Evolutionary conservation across 1,284 basidiomycete species (phyloP).

Genomic region (Megacollybia platyphylla): DNA sequence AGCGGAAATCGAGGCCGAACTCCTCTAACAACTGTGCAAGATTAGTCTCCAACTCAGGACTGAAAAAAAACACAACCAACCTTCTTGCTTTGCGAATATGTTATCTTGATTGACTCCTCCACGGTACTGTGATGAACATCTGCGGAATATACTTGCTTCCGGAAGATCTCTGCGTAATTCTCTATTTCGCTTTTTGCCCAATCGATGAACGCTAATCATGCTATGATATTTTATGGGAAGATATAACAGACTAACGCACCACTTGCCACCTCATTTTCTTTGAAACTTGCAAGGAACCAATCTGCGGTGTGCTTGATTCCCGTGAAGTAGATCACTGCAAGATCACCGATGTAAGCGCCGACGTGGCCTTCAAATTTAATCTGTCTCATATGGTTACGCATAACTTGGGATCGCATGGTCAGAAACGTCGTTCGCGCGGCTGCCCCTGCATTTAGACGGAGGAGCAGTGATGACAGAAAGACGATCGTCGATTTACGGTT

Average conservation of each 20-base stretch:
- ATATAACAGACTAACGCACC: conserved; percentile 35
- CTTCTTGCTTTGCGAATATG: conserved; percentile 70
- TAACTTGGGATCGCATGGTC: conserved; percentile 63
- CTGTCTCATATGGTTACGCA: conserved; percentile 66
- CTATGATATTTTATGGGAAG: conserved; percentile 5
- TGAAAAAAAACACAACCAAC: conserved; percentile 22
- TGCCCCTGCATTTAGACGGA: conserved; percentile 67
- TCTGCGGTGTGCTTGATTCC: conserved; percentile 92
- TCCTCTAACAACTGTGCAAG: conserved; percentile 70
- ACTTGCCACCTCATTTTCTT: conserved; percentile 87
- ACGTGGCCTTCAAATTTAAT: conserved; percentile 90
- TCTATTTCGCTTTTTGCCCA: conserved; percentile 90
- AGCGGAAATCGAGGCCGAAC: conserved; percentile 86
- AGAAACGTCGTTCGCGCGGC: conserved; percentile 80
- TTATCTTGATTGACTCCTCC: conserved; percentile 67
- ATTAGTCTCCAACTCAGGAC: not conserved
- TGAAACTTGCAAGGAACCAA: conserved; percentile 95
- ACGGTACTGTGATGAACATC: conserved; percentile 59
- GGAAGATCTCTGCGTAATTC: conserved; percentile 75
- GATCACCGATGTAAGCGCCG: conserved; percentile 68
- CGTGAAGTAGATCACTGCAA: conserved; percentile 78
- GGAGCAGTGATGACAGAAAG: conserved; percentile 59
- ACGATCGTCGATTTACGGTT: conserved; percentile 74
- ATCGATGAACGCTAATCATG: conserved; percentile 68
- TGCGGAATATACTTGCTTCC: conserved; percentile 82